Evolutionary conservation across 768 basidiomycete genomes (phyloP).

Genomic region (Suillus bovinus): DNA sequence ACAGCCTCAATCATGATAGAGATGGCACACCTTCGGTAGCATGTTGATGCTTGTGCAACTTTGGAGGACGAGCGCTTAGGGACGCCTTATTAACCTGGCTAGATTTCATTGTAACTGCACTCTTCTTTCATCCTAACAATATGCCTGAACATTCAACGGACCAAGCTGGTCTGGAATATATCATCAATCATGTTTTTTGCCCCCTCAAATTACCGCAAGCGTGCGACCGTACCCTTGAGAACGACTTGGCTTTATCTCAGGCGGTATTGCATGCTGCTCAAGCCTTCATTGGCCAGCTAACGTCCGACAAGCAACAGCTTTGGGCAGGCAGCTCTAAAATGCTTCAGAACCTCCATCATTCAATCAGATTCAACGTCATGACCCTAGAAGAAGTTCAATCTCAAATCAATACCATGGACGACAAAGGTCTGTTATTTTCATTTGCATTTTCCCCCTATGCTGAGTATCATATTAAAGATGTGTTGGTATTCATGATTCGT

Average conservation of each 20-base stretch:
- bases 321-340: slow-evolving; percentile 36
- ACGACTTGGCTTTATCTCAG: slow-evolving; percentile 29
- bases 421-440: slow-evolving; percentile 14
- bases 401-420: slow-evolving; percentile 22
- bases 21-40: neutral
- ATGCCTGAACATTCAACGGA: neutral
- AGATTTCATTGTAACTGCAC: neutral
- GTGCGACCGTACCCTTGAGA: slow-evolving; percentile 29
- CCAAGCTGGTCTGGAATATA: slow-evolving; percentile 25
- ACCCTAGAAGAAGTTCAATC: slow-evolving; percentile 14
- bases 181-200: slow-evolving; percentile 44
- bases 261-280: slow-evolving; percentile 20
- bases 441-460: neutral
- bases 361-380: slow-evolving; percentile 8
- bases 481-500: slow-evolving; percentile 38
- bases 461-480: slow-evolving; percentile 29
- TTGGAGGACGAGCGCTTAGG: neutral
- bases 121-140: neutral
- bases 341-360: slow-evolving; percentile 26
- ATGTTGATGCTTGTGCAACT: neutral
- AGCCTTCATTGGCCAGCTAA: slow-evolving; percentile 18
- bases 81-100: neutral
- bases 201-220: slow-evolving; percentile 43
- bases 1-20: neutral
- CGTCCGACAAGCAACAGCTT: slow-evolving; percentile 9